Conservation (phyloP, 2,329 filamentous ascomycete genomes). For the Fusarium sororula region DNA sequence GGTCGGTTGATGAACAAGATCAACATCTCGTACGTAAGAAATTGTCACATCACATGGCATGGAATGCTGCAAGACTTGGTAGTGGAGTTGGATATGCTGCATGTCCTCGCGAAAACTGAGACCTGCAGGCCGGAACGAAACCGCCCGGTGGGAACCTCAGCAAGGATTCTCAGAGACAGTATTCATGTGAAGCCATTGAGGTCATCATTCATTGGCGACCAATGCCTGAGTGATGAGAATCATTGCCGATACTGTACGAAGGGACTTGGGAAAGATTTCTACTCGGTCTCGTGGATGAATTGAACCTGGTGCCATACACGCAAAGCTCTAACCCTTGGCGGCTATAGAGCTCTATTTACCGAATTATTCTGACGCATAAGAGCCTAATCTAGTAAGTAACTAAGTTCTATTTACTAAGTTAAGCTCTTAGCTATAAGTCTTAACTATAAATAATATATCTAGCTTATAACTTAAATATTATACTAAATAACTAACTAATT, state of each 20-base stretch:
- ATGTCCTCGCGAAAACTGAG: not conserved
- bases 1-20: fast-evolving
- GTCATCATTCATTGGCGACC: not conserved
- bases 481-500: no score
- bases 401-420: no score
- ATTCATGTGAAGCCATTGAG: constrained; percentile 2
- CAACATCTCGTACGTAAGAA: not conserved
- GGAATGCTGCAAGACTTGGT: not conserved
- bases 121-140: not conserved
- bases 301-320: not conserved
- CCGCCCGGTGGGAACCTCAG: no score
- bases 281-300: not conserved
- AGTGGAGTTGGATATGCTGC: not conserved
- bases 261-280: not conserved
- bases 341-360: no score
- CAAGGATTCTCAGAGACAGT: not conserved
- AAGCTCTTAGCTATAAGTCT: no score
- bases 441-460: no score
- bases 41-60: not conserved
- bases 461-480: no score
- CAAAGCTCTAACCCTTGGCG: fast-evolving
- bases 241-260: no score
- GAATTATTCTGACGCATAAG: not conserved
- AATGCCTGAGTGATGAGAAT: no score
- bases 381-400: not conserved